phyloP scores from a whole-genome alignment of 352 stramenopile genomes.

The Phytopythium mirpurense region DNA sequence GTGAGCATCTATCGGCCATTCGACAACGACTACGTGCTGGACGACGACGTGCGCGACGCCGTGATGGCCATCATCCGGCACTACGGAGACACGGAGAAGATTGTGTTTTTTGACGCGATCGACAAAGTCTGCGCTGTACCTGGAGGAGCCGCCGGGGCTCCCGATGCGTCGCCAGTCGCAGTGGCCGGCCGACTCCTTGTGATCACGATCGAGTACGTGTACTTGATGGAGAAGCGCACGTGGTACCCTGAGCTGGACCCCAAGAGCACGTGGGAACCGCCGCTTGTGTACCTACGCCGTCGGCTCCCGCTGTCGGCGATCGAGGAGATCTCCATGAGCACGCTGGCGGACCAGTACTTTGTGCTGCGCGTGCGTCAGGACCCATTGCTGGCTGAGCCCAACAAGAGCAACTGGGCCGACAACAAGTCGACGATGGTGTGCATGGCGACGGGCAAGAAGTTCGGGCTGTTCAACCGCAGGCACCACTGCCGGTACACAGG shows the following conservation, averaged over 20 bases:
- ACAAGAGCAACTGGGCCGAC: slow-evolving; percentile 82
- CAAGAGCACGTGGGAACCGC: slow-evolving; percentile 47
- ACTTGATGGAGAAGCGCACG: slow-evolving; percentile 72
- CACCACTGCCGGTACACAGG: slow-evolving; percentile 86
- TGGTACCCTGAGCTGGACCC: slow-evolving; percentile 51
- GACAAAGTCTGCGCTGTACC: slow-evolving; percentile 45
- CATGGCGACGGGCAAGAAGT: slow-evolving; percentile 84
- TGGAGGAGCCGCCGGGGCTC: slow-evolving; percentile 8
- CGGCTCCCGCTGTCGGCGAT: slow-evolving; percentile 54
- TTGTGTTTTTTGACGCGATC: slow-evolving; percentile 78
- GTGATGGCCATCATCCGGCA: slow-evolving; percentile 67
- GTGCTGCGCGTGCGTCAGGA: slow-evolving; percentile 59
- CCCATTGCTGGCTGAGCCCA: slow-evolving; percentile 44
- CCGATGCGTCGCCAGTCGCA: slow-evolving; percentile 27
- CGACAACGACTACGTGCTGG: slow-evolving; percentile 74
- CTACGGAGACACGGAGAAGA: slow-evolving; percentile 72
- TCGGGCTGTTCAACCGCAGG: slow-evolving; percentile 81
- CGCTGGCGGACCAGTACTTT: slow-evolving; percentile 77
- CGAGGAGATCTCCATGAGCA: slow-evolving; percentile 78
- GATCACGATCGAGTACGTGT: slow-evolving; percentile 70
- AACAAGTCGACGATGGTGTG: slow-evolving; percentile 83
- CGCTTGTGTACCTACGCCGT: slow-evolving; percentile 69
- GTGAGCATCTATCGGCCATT: slow-evolving; percentile 88
- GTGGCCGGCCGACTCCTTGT: slow-evolving; percentile 47
- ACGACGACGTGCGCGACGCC: slow-evolving; percentile 54